Percentiles rank a stretch among this genome's conserved stretches.
phyloP scores from a whole-genome alignment of 208 protist genomes.

The Wallacemonas rigidus region DNA sequence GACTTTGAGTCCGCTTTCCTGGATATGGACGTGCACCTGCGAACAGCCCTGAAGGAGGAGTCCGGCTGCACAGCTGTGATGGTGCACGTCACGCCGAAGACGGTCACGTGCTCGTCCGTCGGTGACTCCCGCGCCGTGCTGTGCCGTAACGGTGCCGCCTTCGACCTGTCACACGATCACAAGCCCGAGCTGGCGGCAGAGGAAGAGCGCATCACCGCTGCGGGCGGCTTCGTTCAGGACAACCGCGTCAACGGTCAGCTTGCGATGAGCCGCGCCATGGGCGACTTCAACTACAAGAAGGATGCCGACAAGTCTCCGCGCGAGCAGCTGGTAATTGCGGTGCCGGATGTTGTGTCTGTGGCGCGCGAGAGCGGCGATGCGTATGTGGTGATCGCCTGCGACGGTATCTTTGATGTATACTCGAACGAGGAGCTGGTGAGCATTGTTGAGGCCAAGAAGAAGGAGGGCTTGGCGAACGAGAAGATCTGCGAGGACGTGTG shows the following conservation, averaged over 20 bases:
- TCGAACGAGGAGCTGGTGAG: slow-evolving; percentile 79
- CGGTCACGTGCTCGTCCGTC: slow-evolving; percentile 89
- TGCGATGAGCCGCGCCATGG: slow-evolving; percentile 93
- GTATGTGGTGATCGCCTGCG: slow-evolving; percentile 85
- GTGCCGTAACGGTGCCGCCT: slow-evolving; percentile 67
- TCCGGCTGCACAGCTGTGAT: slow-evolving; percentile 79
- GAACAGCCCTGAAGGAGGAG: slow-evolving; percentile 44
- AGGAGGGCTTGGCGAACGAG: slow-evolving; percentile 36
- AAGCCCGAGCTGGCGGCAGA: slow-evolving; percentile 83
- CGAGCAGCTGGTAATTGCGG: slow-evolving; percentile 80
- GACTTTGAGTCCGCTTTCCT: slow-evolving; percentile 76
- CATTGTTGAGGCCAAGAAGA: slow-evolving; percentile 48
- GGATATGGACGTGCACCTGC: slow-evolving; percentile 61
- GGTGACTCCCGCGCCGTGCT: slow-evolving; percentile 93
- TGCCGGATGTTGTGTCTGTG: slow-evolving; percentile 61
- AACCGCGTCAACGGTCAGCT: slow-evolving; percentile 95
- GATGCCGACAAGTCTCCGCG: slow-evolving; percentile 33
- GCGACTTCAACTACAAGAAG: slow-evolving; percentile 93
- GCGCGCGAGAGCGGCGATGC: slow-evolving; percentile 46
- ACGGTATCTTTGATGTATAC: slow-evolving; percentile 91
- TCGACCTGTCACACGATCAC: slow-evolving; percentile 92
- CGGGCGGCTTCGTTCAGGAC: slow-evolving; percentile 87
- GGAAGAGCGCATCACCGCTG: slow-evolving; percentile 77
- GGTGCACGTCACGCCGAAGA: slow-evolving; percentile 63
- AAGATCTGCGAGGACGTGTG: slow-evolving; percentile 75